Evolutionary conservation across 305 asterid genomes (phyloP), one percentile per base, ranked within the genome.

Genomic region (Fraxinus angustifolia): DNA sequence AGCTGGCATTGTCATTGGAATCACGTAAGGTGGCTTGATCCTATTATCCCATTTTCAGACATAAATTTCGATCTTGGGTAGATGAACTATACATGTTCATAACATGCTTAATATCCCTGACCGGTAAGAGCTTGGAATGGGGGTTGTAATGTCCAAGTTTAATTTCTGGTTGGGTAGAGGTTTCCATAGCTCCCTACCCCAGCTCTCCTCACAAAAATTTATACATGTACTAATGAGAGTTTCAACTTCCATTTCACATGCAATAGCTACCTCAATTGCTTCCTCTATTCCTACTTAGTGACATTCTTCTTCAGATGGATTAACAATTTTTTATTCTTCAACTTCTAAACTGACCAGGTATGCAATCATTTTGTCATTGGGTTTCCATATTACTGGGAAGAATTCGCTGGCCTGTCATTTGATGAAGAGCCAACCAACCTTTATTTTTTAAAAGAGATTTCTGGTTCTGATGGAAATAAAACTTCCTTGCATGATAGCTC

Each of bases 361-460:
- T 90, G 93, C 78, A 48, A 84, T 35, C 82, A 89, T 82, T 93
- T 94, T 84, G 85, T 82, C 80, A 78, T 88, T 82, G 98, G 97
- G 82, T 94, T 93, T 87, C 98, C 98, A 3, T 87, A 88, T 80
- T 82, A 90, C 88, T 94, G 98, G 98, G 94, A 91, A 86, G 94
- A 93, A 30, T 88, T 78, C 75, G 79, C 90, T 73, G 80, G 83
- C 58, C 74, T 74, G 70, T 86, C 89, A 60, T 85, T 76, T 79
- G 65, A 53, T 35, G 87, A 84, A 87, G 86, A 86, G 76, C 75
- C 85, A 82, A 80, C 58, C 36, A 34, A 60, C 19, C 30, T 42
- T 56, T 40, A 81, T 60, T 74, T 35, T 80, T 71, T 80, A 53
- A 74, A 50, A 31, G 77, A 35, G 79, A 23, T 65, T 77, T 33